These are phyloP conservation scores for Parafenestella ontariensis DNA, from an alignment of 2,329 filamentous ascomycete genomes.

Conservation along the genomic window DNA sequence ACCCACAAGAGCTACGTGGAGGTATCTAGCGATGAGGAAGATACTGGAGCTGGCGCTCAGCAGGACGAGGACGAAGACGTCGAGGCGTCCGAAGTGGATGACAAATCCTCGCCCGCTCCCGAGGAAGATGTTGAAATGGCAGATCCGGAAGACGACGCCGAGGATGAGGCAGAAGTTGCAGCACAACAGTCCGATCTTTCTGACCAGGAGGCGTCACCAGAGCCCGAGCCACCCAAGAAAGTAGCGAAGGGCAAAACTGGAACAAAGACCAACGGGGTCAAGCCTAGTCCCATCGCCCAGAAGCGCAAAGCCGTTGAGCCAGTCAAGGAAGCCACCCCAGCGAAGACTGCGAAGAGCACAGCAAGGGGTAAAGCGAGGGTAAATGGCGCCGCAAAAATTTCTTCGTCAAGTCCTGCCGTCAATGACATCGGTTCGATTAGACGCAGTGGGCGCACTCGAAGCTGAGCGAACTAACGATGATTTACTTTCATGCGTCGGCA, in stretches of 20 bases:
- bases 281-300: constrained; percentile 19
- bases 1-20: constrained; percentile 55
- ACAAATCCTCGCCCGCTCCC: constrained; percentile 19
- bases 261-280: constrained; percentile 24
- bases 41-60: constrained; percentile 38
- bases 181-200: constrained; percentile 21
- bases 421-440: constrained; percentile 24
- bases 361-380: constrained; percentile 25
- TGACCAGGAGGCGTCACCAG: constrained; percentile 22
- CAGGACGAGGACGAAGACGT: constrained; percentile 25
- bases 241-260: constrained; percentile 18
- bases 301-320: constrained; percentile 25
- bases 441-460: constrained; percentile 28
- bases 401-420: constrained; percentile 19
- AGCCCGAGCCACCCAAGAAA: constrained; percentile 25
- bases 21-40: constrained; percentile 52
- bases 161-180: constrained; percentile 12
- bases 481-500: not conserved
- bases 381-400: constrained; percentile 13
- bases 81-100: constrained; percentile 23
- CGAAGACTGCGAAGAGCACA: constrained; percentile 24
- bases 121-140: constrained; percentile 42
- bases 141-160: constrained; percentile 18
- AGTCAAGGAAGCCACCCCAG: constrained; percentile 17
- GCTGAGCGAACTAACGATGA: constrained; percentile 4